These are phyloP conservation scores for Teunomyces pallodes DNA, from an alignment of 805 yeast genomes.

Conservation along the genomic window DNA sequence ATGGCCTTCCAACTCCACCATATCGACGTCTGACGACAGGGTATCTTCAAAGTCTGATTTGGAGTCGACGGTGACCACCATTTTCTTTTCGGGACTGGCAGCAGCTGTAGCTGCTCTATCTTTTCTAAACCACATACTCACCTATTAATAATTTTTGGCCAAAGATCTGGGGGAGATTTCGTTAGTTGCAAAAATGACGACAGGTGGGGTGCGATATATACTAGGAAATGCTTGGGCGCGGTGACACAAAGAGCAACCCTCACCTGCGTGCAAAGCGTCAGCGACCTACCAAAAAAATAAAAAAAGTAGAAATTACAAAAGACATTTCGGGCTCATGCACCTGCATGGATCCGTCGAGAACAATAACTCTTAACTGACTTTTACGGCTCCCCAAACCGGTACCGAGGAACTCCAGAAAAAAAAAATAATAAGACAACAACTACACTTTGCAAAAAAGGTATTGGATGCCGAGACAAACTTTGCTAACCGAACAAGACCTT, in stretches of 20 bases:
- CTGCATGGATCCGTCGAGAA: too few species aligned
- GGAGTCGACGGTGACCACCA: constrained; percentile 4
- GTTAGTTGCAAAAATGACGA: background rate
- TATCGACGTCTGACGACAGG: constrained; percentile 10
- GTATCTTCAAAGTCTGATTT: constrained; percentile 8
- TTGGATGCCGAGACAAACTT: too few species aligned
- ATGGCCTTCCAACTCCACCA: constrained; percentile 12
- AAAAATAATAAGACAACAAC: too few species aligned
- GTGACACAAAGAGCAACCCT: background rate
- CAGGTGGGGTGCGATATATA: constrained; percentile 2
- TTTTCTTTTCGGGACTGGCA: constrained; percentile 2
- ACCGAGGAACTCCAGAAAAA: too few species aligned
- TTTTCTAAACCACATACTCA: constrained; percentile 3
- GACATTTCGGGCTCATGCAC: too few species aligned
- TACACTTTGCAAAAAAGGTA: too few species aligned
- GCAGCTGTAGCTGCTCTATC: background rate
- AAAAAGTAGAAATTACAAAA: background rate
- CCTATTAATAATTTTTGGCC: background rate
- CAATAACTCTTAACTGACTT: too few species aligned
- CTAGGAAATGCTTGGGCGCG: background rate
- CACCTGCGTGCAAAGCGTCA: background rate
- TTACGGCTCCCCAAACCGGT: too few species aligned
- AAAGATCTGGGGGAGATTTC: background rate
- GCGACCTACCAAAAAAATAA: background rate
- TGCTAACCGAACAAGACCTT: too few species aligned